Evolutionary conservation across 176 grass and related monocot genomes (phyloP).

Genomic region (Oryza officinalis): DNA sequence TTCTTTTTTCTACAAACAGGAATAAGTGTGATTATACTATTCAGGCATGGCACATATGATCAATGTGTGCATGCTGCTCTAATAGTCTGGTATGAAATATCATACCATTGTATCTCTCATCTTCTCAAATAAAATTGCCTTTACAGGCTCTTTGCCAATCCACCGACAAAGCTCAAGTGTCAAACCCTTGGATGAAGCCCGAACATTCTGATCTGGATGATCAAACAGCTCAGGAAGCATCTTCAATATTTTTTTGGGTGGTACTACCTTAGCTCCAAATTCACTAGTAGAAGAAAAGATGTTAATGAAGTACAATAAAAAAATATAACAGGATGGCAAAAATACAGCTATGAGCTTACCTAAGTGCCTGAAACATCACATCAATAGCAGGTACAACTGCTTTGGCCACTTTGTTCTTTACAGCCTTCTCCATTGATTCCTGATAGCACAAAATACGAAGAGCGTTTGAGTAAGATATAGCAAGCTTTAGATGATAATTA

Average conservation of each 20-base stretch:
- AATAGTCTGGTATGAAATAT: conserved; percentile 14
- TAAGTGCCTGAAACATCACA: conserved; percentile 99
- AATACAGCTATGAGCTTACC: conserved; percentile 48
- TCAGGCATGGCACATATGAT: not conserved
- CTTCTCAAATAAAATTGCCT: conserved; percentile 97
- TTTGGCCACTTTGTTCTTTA: conserved; percentile 99
- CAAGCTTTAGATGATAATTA: conserved; percentile 29
- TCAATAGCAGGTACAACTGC: conserved; percentile 99
- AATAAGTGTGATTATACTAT: conserved; percentile 28
- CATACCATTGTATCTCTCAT: conserved; percentile 98
- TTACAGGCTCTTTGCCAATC: conserved; percentile 98
- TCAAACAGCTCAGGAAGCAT: conserved; percentile 99
- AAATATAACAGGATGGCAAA: conserved; percentile 12
- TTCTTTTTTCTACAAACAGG: conserved; percentile 92
- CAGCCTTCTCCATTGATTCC: conserved; percentile 99
- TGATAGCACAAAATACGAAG: conserved; percentile 41
- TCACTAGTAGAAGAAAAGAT: conserved; percentile 55
- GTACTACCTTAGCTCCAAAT: conserved; percentile 88
- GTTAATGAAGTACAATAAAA: not conserved
- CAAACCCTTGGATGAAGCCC: conserved; percentile 94
- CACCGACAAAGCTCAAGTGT: conserved; percentile 96
- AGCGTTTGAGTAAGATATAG: conserved; percentile 12
- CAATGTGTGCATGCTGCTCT: not conserved
- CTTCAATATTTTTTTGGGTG: conserved; percentile 96
- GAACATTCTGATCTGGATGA: conserved; percentile 97